Evolutionary conservation across 345 rosid species (phyloP).

Genomic region (Acer saccharum): DNA sequence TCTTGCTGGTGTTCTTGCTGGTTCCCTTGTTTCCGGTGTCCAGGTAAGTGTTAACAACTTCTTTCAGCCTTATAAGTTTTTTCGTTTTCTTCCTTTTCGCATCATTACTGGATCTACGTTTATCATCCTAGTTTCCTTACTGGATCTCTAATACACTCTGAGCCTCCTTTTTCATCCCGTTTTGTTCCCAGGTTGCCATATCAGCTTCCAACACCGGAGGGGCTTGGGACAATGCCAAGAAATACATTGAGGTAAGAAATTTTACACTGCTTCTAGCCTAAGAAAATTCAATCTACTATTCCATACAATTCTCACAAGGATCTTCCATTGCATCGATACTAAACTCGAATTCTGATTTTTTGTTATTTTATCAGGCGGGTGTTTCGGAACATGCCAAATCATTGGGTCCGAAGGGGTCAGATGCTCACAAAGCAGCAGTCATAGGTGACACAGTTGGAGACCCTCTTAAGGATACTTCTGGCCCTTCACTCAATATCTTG

Average conservation of each 20-base stretch:
- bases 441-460: constrained; percentile 78
- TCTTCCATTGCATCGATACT: too few species aligned
- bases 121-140: neutral
- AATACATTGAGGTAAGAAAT: constrained; percentile 61
- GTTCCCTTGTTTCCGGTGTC: constrained; percentile 71
- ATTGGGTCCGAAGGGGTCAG: constrained; percentile 71
- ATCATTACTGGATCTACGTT: neutral
- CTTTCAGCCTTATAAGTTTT: too few species aligned
- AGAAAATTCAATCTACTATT: neutral
- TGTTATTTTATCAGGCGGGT: constrained; percentile 43
- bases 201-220: constrained; percentile 81
- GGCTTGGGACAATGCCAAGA: constrained; percentile 78
- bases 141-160: neutral
- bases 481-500: constrained; percentile 71
- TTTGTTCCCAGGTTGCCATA: constrained; percentile 52
- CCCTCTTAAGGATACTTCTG: constrained; percentile 73
- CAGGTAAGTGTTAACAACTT: constrained; percentile 33
- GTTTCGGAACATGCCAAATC: constrained; percentile 58
- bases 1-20: constrained; percentile 73
- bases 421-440: constrained; percentile 73
- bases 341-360: neutral
- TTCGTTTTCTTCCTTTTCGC: neutral
- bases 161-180: neutral
- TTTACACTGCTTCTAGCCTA: too few species aligned
- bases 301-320: neutral